A percentile compares a stretch with the other conserved stretches of the same genome.
Evolutionary conservation across 1,284 basidiomycete genomes (phyloP).

Genomic region (Hypsizygus ulmarius): DNA sequence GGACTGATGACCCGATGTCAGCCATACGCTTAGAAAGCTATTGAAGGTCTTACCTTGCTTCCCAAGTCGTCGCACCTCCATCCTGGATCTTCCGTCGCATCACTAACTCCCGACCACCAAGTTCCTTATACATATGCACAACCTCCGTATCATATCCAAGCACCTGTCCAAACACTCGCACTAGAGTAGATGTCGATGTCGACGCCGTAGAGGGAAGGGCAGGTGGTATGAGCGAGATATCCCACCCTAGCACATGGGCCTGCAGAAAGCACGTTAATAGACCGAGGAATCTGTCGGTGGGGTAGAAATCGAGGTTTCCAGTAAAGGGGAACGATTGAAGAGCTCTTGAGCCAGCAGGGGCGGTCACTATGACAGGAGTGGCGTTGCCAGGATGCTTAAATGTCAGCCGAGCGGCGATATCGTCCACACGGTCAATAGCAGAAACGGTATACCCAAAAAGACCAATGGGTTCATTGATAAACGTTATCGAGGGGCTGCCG

Average conservation of each 20-base stretch:
- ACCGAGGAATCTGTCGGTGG: slow-evolving; percentile 42
- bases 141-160: slow-evolving; percentile 60
- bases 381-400: slow-evolving; percentile 38
- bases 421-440: slow-evolving; percentile 39
- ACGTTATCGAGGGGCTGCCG: slow-evolving; percentile 43
- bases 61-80: slow-evolving; percentile 60
- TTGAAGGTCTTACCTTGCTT: slow-evolving; percentile 46
- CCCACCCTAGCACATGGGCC: slow-evolving; percentile 53
- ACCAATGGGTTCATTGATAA: slow-evolving; percentile 41
- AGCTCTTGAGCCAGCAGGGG: slow-evolving; percentile 45
- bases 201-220: slow-evolving; percentile 47
- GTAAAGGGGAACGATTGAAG: slow-evolving; percentile 40
- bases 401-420: slow-evolving; percentile 37
- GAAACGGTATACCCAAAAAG: slow-evolving; percentile 51
- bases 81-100: slow-evolving; percentile 56
- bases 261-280: slow-evolving; percentile 48
- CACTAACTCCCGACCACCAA: slow-evolving; percentile 62
- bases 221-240: slow-evolving; percentile 51
- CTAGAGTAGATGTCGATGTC: slow-evolving; percentile 48
- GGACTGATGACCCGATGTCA: slow-evolving; percentile 33
- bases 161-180: slow-evolving; percentile 47
- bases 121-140: slow-evolving; percentile 64
- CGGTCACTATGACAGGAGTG: slow-evolving; percentile 32
- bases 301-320: slow-evolving; percentile 32
- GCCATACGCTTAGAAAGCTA: neutral